These are phyloP conservation scores for Pyrus pyrifolia DNA, from an alignment of 306 rosid species.

Conservation along the genomic window DNA sequence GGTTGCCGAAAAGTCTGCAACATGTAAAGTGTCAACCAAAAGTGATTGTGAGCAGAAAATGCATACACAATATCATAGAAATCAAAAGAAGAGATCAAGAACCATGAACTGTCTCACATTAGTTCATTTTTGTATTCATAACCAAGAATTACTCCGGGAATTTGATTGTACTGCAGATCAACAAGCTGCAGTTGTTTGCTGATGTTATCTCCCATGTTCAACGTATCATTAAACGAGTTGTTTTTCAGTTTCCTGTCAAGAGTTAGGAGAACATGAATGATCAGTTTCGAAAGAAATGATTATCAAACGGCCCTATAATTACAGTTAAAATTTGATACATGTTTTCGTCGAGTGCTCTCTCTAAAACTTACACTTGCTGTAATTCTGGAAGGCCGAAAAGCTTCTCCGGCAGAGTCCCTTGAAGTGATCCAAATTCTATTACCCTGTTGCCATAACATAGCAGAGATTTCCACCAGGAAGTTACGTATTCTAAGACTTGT, in stretches of 20 bases:
- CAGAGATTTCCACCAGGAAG: not conserved
- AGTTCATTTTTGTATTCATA: slow-evolving; percentile 40
- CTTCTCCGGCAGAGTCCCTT: slow-evolving; percentile 58
- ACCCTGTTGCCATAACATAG: slow-evolving; percentile 24
- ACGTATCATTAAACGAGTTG: slow-evolving; percentile 51
- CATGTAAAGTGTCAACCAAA: slow-evolving; percentile 6
- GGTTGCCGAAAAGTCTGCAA: slow-evolving; percentile 72
- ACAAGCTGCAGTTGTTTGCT: slow-evolving; percentile 62
- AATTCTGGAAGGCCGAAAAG: slow-evolving; percentile 65
- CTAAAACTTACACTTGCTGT: slow-evolving; percentile 70
- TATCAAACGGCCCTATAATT: not conserved
- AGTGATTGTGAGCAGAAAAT: slow-evolving; percentile 2
- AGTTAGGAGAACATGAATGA: not conserved
- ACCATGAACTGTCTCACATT: slow-evolving; percentile 35
- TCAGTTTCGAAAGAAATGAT: not conserved
- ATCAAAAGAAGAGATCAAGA: not conserved
- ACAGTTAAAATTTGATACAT: not conserved
- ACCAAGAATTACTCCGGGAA: slow-evolving; percentile 41
- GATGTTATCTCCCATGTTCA: slow-evolving; percentile 58
- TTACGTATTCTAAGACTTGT: too few species aligned
- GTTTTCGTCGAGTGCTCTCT: not conserved
- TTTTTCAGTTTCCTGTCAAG: slow-evolving; percentile 53
- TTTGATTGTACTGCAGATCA: slow-evolving; percentile 70
- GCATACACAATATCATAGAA: not conserved
- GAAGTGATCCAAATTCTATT: slow-evolving; percentile 63